Conservation (phyloP, 371 early-diverging fungal species). For the Choanephora cucurbitarum region DNA sequence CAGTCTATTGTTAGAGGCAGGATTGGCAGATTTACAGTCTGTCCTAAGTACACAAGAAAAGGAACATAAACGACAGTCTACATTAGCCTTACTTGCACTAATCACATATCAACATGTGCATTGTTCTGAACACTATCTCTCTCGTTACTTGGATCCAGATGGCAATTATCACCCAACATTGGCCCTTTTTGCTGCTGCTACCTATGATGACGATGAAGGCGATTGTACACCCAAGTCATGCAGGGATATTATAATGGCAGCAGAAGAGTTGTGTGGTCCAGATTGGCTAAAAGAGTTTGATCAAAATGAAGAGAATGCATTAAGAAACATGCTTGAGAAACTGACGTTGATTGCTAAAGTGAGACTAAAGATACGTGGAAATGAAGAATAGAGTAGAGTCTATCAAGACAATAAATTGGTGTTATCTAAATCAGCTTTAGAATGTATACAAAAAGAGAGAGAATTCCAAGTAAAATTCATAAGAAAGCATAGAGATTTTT, state of each 20-base stretch:
- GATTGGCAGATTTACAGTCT: conserved; percentile 21
- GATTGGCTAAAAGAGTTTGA: conserved; percentile 27
- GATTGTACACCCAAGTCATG: conserved; percentile 16
- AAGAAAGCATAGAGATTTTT: too few species aligned
- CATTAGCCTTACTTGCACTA: conserved; percentile 21
- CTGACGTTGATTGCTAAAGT: conserved; percentile 30
- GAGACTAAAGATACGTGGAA: conserved; percentile 21
- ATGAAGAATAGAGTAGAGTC: too few species aligned
- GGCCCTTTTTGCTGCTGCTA: conserved; percentile 31
- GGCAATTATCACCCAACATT: conserved; percentile 23
- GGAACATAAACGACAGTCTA: conserved; percentile 17
- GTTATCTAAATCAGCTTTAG: too few species aligned
- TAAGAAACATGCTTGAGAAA: conserved; percentile 29
- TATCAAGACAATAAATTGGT: too few species aligned
- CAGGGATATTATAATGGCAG: conserved; percentile 22
- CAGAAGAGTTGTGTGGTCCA: conserved; percentile 27
- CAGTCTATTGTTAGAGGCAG: conserved; percentile 21
- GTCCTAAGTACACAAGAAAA: conserved; percentile 12
- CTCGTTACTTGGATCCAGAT: conserved; percentile 26
- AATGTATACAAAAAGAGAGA: too few species aligned
- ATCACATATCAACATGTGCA: conserved; percentile 18
- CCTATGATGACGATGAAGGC: conserved; percentile 17
- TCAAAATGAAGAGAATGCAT: conserved; percentile 14
- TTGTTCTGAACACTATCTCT: conserved; percentile 17
- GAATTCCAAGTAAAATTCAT: too few species aligned